Evolutionary conservation across 1,139 yeast species (phyloP).

Genomic region (Kodamaea anthophila): DNA sequence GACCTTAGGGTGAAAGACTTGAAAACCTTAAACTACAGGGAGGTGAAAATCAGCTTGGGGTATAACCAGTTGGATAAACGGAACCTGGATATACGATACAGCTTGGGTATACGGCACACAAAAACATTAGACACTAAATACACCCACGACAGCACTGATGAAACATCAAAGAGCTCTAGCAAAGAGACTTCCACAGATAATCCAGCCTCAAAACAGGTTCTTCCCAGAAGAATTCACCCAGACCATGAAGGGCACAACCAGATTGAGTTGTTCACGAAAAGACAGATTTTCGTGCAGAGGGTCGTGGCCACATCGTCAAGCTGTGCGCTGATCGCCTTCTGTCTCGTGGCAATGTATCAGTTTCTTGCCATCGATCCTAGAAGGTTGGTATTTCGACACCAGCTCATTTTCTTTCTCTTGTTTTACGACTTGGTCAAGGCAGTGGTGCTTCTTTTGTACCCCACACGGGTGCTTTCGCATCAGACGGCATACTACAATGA

Average conservation of each 20-base stretch:
- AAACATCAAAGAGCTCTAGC: too few relatives aligned
- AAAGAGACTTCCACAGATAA: too few relatives aligned
- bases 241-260: conserved; percentile 14
- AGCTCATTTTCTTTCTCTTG: conserved; percentile 60
- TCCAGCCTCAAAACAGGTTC: not conserved
- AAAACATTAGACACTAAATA: not conserved
- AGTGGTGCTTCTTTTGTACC: conserved; percentile 61
- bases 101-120: not conserved
- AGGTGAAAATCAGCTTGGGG: too few relatives aligned
- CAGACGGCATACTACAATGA: conserved; percentile 46
- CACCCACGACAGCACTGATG: not conserved
- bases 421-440: conserved; percentile 75
- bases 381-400: conserved; percentile 63
- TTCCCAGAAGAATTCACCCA: too few relatives aligned
- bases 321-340: conserved; percentile 49
- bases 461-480: conserved; percentile 51
- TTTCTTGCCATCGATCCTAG: conserved; percentile 57
- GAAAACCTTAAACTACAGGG: too few relatives aligned
- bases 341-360: conserved; percentile 48
- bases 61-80: not conserved
- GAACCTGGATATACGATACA: too few relatives aligned
- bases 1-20: too few relatives aligned
- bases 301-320: conserved; percentile 54
- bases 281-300: conserved; percentile 31
- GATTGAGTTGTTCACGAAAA: conserved; percentile 19